These are phyloP conservation scores for Botrytis pseudocinerea DNA, from an alignment of 2,329 filamentous ascomycete genomes.

Conservation along the genomic window DNA sequence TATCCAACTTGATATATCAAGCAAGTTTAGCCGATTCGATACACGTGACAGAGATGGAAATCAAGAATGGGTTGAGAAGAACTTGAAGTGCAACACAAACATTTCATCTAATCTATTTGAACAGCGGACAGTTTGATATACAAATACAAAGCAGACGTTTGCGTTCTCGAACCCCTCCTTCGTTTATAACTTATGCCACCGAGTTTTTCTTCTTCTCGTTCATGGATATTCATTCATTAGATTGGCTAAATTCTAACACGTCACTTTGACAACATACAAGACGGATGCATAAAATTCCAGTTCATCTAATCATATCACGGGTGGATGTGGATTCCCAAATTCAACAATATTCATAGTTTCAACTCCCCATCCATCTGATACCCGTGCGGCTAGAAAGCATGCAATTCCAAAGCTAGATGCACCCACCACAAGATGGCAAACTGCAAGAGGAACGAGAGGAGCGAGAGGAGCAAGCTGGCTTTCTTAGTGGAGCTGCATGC, in stretches of 20 bases:
- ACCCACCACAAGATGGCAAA: not conserved
- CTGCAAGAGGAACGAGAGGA: not conserved
- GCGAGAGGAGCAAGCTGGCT: not conserved
- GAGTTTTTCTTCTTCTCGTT: not conserved
- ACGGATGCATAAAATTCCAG: not conserved
- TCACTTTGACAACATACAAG: slow-evolving; percentile 11
- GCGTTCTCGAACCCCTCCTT: not conserved
- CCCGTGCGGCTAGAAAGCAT: not conserved
- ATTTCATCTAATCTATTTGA: not conserved
- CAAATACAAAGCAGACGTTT: not conserved
- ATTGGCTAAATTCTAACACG: slow-evolving; percentile 10
- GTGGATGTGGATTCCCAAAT: not conserved
- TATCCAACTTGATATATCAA: not conserved
- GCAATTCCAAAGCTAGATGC: not conserved
- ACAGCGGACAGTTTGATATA: not conserved
- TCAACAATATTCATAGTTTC: not conserved
- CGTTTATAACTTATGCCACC: not conserved
- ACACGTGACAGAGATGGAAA: slow-evolving; percentile 7
- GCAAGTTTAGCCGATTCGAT: slow-evolving; percentile 3
- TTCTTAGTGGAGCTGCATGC: not conserved
- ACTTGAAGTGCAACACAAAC: slow-evolving; percentile 1
- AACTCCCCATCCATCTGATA: not conserved
- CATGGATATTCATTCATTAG: not conserved
- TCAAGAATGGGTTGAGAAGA: not conserved
- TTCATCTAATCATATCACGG: slow-evolving; percentile 1